Evolutionary conservation across 805 yeast species (phyloP), one percentile per base, ranked within the genome.

Genomic region (Candida sanyiensis): DNA sequence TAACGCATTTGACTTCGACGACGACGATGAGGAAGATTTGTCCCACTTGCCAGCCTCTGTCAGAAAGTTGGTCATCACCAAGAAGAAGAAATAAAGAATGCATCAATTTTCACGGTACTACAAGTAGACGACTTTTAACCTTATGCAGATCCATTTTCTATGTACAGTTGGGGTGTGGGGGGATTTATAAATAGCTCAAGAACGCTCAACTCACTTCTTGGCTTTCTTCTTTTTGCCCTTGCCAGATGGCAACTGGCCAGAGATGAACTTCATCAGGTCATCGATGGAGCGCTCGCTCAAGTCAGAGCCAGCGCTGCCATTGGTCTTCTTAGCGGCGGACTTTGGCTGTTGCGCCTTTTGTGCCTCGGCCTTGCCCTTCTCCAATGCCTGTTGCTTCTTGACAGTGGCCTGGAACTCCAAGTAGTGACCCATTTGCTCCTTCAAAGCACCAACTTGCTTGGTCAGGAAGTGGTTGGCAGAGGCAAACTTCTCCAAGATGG

Each of bases 391-490:
- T 45, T 72, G 66, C 47, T 70, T 67, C 36, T 63, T 35, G 20
- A 19, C 28, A 46, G 63, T 62, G 36, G 70, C 72, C 39, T 68
- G 58, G 38, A 65, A 64, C 12, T 68, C 70, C 27, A 75, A 63
- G 51, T 70, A 72, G 39, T 63, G 63, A 8, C 63, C 66, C 44
- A 88, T 66, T 51, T 77, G 78, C 30, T 69, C 67, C 28, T 72
- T 72, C 76, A 88, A 82, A 42, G 69, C 73, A 46, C 72, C 69
- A 29, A 84, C 73, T 54, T 87, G 90, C 44, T 69, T 72, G 18
- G 96, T 77, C 41, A 75, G 67, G 26, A 63, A 64, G 56, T 86
- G 83, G 37, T 78, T 80, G 18, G 77, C 72, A 21, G 96, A 96
- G 27, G 80, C 67, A 25, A 71, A 65, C 29, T 60, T 61, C 41